Evolutionary conservation across 345 rosid species (phyloP).

Genomic region (Eucalyptus tenuipes): DNA sequence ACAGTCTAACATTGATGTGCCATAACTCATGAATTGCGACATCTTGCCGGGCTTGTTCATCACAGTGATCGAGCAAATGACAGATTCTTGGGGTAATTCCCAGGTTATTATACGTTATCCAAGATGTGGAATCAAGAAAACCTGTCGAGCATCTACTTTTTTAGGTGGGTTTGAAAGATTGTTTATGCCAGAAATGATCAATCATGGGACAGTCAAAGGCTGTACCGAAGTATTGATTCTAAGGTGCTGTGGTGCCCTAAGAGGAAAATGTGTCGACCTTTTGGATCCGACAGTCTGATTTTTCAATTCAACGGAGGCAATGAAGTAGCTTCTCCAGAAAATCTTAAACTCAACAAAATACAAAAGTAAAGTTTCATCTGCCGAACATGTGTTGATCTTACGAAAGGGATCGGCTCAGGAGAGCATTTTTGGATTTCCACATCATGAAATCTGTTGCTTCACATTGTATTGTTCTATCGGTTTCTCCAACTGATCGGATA

Average conservation of each 20-base stretch:
- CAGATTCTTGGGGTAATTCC: not conserved
- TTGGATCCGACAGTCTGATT: not conserved
- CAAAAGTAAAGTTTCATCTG: not conserved
- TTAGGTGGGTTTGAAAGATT: not conserved
- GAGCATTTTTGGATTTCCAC: not conserved
- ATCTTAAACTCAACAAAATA: not conserved
- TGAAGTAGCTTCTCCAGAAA: not conserved
- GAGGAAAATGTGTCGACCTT: not conserved
- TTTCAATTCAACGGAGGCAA: not conserved
- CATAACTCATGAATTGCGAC: not conserved
- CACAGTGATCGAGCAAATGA: not conserved
- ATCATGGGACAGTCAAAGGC: not conserved
- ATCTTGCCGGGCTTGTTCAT: not conserved
- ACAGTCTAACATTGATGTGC: not conserved
- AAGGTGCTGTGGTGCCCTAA: not conserved
- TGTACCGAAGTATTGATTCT: not conserved
- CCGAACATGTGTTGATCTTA: not conserved
- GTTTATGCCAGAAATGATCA: not conserved
- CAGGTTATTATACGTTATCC: not conserved
- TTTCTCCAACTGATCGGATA: not conserved
- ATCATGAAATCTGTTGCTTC: not conserved
- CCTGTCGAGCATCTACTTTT: not conserved
- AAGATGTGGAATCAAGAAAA: not conserved
- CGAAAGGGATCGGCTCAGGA: not conserved
- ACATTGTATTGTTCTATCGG: not conserved